These are phyloP conservation scores for Rhizodiscina lignyota DNA, from an alignment of 495 filamentous ascomycete genomes.

Conservation along the genomic window DNA sequence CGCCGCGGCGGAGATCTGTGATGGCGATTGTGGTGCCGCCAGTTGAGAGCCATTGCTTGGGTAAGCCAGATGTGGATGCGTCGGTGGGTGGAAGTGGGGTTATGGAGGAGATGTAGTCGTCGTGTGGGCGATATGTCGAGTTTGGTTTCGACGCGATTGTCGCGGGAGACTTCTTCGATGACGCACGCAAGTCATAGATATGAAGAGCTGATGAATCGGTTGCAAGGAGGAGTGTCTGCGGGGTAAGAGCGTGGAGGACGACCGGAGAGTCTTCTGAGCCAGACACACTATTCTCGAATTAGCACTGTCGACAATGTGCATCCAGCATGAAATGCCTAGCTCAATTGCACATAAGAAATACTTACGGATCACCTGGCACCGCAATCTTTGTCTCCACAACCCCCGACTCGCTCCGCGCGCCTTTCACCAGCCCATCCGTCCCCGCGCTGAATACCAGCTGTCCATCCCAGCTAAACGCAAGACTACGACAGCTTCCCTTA, in stretches of 20 bases:
- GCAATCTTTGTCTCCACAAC: slow-evolving; percentile 60
- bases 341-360: too few species aligned
- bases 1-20: slow-evolving; percentile 69
- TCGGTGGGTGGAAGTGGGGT: slow-evolving; percentile 64
- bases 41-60: slow-evolving; percentile 84
- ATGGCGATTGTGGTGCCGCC: slow-evolving; percentile 80
- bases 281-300: slow-evolving; percentile 6
- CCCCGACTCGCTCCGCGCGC: slow-evolving; percentile 64
- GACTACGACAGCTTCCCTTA: slow-evolving; percentile 73
- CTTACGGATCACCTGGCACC: slow-evolving; percentile 28
- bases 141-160: slow-evolving; percentile 40
- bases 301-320: neutral
- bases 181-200: slow-evolving; percentile 72
- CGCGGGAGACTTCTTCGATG: slow-evolving; percentile 20
- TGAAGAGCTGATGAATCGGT: slow-evolving; percentile 82
- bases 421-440: slow-evolving; percentile 79
- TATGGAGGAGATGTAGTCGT: slow-evolving; percentile 83
- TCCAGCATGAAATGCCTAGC: too few species aligned
- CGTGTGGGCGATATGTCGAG: slow-evolving; percentile 70
- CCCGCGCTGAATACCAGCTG: slow-evolving; percentile 69
- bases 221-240: slow-evolving; percentile 75
- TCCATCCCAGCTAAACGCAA: slow-evolving; percentile 66
- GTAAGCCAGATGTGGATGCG: slow-evolving; percentile 65
- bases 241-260: slow-evolving; percentile 61
- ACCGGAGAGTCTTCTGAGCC: slow-evolving; percentile 47